Evolutionary conservation across 768 basidiomycete genomes (phyloP).

Genomic region (Cystofilobasidium macerans): DNA sequence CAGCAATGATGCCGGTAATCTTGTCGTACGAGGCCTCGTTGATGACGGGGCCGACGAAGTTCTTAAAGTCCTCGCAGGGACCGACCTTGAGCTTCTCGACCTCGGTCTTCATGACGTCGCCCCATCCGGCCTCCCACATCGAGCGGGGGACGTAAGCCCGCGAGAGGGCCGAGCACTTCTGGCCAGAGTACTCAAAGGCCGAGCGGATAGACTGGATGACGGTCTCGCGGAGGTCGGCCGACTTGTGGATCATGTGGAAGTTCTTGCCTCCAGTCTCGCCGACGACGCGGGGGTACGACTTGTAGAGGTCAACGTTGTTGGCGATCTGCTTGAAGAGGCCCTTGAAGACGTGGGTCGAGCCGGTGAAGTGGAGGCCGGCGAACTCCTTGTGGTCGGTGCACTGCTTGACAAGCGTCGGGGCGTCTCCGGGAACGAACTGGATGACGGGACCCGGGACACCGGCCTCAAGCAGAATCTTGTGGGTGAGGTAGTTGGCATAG

Average conservation of each 20-base stretch:
- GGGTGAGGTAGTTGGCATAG: conserved; percentile 84
- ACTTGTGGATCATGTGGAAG: conserved; percentile 84
- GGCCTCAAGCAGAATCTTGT: conserved; percentile 85
- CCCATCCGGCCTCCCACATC: conserved; percentile 75
- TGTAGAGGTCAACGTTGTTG: conserved; percentile 73
- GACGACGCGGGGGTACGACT: conserved; percentile 82
- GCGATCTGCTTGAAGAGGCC: conserved; percentile 94
- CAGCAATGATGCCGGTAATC: conserved; percentile 66
- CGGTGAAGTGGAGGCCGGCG: conserved; percentile 89
- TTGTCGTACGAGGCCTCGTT: conserved; percentile 80
- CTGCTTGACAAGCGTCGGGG: conserved; percentile 55
- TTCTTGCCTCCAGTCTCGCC: conserved; percentile 96
- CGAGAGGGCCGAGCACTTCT: conserved; percentile 94
- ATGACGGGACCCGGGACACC: conserved; percentile 90
- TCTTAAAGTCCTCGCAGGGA: conserved; percentile 56
- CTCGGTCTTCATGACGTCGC: conserved; percentile 61
- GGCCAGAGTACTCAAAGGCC: conserved; percentile 94
- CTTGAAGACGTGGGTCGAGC: conserved; percentile 87
- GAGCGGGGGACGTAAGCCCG: conserved; percentile 80
- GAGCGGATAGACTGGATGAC: conserved; percentile 75
- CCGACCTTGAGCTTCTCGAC: conserved; percentile 79
- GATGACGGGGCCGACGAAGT: conserved; percentile 96
- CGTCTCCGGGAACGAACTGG: conserved; percentile 68
- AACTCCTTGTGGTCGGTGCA: conserved; percentile 68
- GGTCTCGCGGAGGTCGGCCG: conserved; percentile 79